Base-by-base conservation (phyloP, 140 eudicot genomes). In the Ambrosia hybrid region DNA sequence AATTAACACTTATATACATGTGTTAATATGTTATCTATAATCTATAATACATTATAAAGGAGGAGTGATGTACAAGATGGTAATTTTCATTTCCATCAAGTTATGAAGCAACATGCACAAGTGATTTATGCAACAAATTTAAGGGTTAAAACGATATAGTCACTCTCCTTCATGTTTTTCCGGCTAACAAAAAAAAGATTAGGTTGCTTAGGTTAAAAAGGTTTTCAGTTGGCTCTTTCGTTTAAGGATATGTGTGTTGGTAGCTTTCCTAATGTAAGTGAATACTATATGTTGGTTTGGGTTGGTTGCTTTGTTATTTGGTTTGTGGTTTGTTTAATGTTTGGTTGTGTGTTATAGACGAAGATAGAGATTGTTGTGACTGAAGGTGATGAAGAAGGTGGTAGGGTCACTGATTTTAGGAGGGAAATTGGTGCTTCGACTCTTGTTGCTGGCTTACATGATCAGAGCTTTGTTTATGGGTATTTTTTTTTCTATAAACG, bases 381-480 rank as follows among this genome's bases (percentile, higher is more conserved):
- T 59, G 89, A 91, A 74, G 89, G 90, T 12, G 97, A 89, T 55
- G 79, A 67, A 62, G 96, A 86, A 17, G 97, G 96, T 6, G 81
- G 83, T 13, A 75, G 81, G 76, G 83, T 91, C 51, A 84, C 83
- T 9, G 86, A 84, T 41, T 68, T 86, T 75, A 91, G 87, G 7
- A 68, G 91, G 69, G 86, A 86, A 37, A 89, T 91, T 59, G 96
- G 96, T 13, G 96, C 97, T 13, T 86, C 92, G 30, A 83, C 94
- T 58, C 89, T 91, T 26, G 96, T 91, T 60, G 74, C 83, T 53
- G 97, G 97, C 4, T 86, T 91, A 26, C 97, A 91, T 83, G 96
- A 91, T 86, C 96, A 83, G 37, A 91, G 97, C 76, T 91, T 91
- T 77, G 75, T 91, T 1, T 89, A 91, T 85, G 84, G 85, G 96